Evolutionary conservation across 2,329 filamentous ascomycete genomes (phyloP), one percentile per base, ranked within the genome.

Genomic region (Ceratocystis papillata): DNA sequence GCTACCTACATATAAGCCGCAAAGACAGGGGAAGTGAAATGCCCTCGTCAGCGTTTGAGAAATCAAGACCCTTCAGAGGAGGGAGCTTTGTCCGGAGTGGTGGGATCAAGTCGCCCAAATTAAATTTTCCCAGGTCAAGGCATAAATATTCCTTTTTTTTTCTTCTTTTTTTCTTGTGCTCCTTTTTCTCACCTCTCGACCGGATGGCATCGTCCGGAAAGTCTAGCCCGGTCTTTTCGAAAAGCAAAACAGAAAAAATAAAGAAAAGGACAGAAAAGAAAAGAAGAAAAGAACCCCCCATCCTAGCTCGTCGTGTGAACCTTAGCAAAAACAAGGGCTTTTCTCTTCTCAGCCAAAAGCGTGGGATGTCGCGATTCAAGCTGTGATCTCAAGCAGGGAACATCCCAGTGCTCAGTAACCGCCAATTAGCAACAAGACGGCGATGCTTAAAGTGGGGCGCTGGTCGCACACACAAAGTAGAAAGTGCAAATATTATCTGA

Each of bases 281-380:
- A 7, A 33, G 30, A 33, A 46, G 44, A 8, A 55, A 25, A 55
- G 20, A 55, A 25, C 50, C n/a, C n/a, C 22, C 50, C 7, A 33
- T 33, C 53, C 53, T 12, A n/a, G 10, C 53, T 30, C 12, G 12
- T 41, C 10, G 53, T 30, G 53, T 57, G 22, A 57, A 10, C 10
- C 25, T 28, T 57, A n/a, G 25, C 53, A 57, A 57, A 57, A 57
- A 33, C 3, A 41, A 57, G 25, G 53, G 25, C 30, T 57, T 33
- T 57, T 28, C 17, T 30, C 15, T 25, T 17, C 28, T 33, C 15
- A 15, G 2, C 6, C n/a, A 55, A 57, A 30, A 57, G 53, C 53
- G 53, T 57, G 53, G 53, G 53, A 57, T 57, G 53, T 57, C n/a
- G 15, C 22, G 28, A 57, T 57, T 57, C 53, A 33, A 57, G 53